Conservation (phyloP, 306 rosid species). For the Gleditsia sinensis region DNA sequence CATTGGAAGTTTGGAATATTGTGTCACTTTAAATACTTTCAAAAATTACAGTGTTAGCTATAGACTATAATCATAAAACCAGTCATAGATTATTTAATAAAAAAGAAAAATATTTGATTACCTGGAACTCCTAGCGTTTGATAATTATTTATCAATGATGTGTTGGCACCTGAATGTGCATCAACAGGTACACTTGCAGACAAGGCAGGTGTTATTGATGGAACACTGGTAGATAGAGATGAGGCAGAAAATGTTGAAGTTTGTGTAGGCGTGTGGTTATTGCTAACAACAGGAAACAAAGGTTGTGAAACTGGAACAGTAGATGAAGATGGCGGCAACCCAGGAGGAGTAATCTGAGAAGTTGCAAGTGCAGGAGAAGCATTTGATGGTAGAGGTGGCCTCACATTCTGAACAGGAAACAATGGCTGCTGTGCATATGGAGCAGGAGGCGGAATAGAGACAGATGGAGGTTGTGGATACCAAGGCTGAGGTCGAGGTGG, state of each 20-base stretch:
- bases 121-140: slow-evolving; percentile 57
- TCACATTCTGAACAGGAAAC: slow-evolving; percentile 90
- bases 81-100: background rate
- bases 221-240: slow-evolving; percentile 54
- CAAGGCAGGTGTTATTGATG: slow-evolving; percentile 49
- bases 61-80: background rate
- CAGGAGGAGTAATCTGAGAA: slow-evolving; percentile 76
- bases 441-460: slow-evolving; percentile 74
- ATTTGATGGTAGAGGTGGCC: slow-evolving; percentile 69
- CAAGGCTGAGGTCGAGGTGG: slow-evolving; percentile 90
- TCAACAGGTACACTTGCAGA: slow-evolving; percentile 50
- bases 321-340: slow-evolving; percentile 69
- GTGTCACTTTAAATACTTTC: background rate
- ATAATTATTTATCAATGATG: slow-evolving; percentile 50
- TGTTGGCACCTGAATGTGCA: slow-evolving; percentile 52
- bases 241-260: slow-evolving; percentile 68
- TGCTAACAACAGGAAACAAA: slow-evolving; percentile 92
- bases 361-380: slow-evolving; percentile 57
- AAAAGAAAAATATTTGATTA: slow-evolving; percentile 31
- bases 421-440: slow-evolving; percentile 82
- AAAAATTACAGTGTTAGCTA: background rate
- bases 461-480: slow-evolving; percentile 75
- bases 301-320: slow-evolving; percentile 86
- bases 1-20: background rate
- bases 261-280: slow-evolving; percentile 58